These are phyloP conservation scores for Cladophialophora yegresii DNA, from an alignment of 2,329 filamentous ascomycete species.

Conservation along the genomic window DNA sequence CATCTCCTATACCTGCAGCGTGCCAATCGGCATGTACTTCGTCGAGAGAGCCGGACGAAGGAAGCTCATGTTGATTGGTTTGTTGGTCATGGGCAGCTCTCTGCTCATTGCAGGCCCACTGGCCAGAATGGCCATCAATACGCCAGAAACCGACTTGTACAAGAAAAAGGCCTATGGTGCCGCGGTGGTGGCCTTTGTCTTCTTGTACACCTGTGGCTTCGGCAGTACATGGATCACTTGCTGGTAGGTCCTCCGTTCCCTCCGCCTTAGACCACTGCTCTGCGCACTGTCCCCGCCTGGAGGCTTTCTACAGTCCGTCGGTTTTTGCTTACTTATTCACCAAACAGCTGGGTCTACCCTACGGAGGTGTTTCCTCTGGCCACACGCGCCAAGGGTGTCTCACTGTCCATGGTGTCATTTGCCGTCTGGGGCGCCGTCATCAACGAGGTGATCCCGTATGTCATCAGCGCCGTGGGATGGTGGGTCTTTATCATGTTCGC, in stretches of 20 bases:
- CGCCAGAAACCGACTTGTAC: conserved; percentile 21
- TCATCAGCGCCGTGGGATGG: conserved; percentile 40
- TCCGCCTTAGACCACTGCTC: conserved; percentile 38
- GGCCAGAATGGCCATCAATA: conserved; percentile 24
- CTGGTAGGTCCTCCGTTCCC: conserved; percentile 31
- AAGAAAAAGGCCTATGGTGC: conserved; percentile 33
- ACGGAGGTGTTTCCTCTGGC: conserved; percentile 36
- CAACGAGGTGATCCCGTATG: conserved; percentile 42
- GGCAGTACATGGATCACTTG: conserved; percentile 39
- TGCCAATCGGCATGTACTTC: conserved; percentile 44
- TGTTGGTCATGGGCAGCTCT: conserved; percentile 44
- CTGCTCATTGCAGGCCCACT: conserved; percentile 45
- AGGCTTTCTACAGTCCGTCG: conserved; percentile 63
- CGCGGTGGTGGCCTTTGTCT: conserved; percentile 35
- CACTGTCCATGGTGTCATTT: conserved; percentile 38
- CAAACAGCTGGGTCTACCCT: conserved; percentile 36
- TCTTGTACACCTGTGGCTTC: conserved; percentile 37
- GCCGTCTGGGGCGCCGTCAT: conserved; percentile 39
- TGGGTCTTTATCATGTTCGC: conserved; percentile 43
- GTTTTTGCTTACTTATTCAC: conserved; percentile 45
- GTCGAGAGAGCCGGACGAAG: conserved; percentile 45
- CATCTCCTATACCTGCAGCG: conserved; percentile 35
- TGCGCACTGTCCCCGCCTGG: too few species aligned
- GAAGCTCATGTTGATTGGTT: conserved; percentile 47
- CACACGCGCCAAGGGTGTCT: conserved; percentile 35